A percentile compares a stretch with the other conserved stretches of the same genome.
Evolutionary conservation across 1,284 basidiomycete genomes (phyloP).

Genomic region (Pseudozyma sp.): DNA sequence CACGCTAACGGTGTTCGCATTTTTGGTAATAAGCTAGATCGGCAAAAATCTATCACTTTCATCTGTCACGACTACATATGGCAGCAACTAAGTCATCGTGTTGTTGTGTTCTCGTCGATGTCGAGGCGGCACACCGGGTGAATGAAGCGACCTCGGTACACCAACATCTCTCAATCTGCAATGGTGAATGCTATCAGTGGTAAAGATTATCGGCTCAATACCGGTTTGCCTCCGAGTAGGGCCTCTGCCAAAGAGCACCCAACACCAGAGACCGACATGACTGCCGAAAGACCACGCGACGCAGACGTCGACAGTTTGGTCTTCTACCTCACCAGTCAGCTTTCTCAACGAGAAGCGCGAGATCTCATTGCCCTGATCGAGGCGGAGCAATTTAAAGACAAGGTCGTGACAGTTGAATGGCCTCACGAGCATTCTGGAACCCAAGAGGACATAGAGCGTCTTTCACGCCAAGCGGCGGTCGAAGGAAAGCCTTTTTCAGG

Average conservation of each 20-base stretch:
- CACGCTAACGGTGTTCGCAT: too few relatives aligned
- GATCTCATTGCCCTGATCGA: conserved; percentile 11
- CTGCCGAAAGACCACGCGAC: conserved; percentile 13
- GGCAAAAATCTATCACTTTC: too few relatives aligned
- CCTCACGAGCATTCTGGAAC: conserved; percentile 14
- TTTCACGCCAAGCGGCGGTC: conserved; percentile 8
- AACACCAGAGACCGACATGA: conserved; percentile 5
- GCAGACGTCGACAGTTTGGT: conserved; percentile 7
- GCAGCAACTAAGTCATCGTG: too few relatives aligned
- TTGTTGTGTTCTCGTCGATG: too few relatives aligned
- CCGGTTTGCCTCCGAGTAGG: neutral
- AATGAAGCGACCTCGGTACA: too few relatives aligned
- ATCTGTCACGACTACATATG: too few relatives aligned
- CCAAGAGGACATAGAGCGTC: conserved; percentile 11
- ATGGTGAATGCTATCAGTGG: too few relatives aligned
- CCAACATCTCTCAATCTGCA: too few relatives aligned
- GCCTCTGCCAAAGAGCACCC: conserved; percentile 4
- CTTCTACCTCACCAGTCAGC: conserved; percentile 17
- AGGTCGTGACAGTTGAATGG: conserved; percentile 14
- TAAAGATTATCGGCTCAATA: too few relatives aligned
- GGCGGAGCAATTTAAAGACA: conserved; percentile 8
- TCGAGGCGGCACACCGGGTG: too few relatives aligned
- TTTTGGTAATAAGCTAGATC: too few relatives aligned
- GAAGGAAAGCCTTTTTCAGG: conserved; percentile 9
- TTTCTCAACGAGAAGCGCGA: conserved; percentile 9